Evolutionary conservation across 768 basidiomycete species (phyloP), one percentile per base, ranked within the genome.

Genomic region (Amylocystis lapponica): DNA sequence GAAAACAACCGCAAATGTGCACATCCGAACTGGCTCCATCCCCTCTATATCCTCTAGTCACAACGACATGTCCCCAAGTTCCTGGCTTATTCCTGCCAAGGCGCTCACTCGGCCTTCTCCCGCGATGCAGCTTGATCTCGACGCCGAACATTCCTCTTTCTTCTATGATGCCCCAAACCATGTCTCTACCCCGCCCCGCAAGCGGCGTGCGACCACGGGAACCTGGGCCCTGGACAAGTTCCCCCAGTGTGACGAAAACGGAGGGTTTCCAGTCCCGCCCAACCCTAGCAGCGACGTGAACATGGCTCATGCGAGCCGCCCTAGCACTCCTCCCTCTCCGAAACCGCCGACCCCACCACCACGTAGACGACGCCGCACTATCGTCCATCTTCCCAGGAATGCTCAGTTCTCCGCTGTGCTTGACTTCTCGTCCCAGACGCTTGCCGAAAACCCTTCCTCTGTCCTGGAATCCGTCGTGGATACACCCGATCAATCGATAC

Each of bases 11-110:
- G 12, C 26, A 11, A 1, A 27, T n/a, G 32, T 37, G 4, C 58
- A 60, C 32, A 39, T 19, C 22, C 59, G 59, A n/a, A 48, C 59
- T 8, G 51, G 45, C 30, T 60, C 59, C 17, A 60, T 55, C 4
- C 59, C 59, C 13, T 39, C 39, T 3, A 25, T 54, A 23, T 37
- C 52, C 27, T 51, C 56, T 5, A 14, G 27, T 3, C 20, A 51
- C 6, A 48, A 48, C 26, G 32, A 52, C 11, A 43, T 52, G 10
- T 45, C 55, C 19, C 42, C 49, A 3, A 45, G 59, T 25, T 40
- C 50, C 26, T 65, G 64, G 64, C 52, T 65, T 8, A 47, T 54
- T 22, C 55, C 60, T 8, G 46, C 64, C 2, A 59, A 59, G 42
- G 57, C 50, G 8, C 49, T 61, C 4, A 46, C 54, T 43, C 55